Percentiles rank a stretch among this genome's conserved stretches.
phyloP scores from a whole-genome alignment of 1,284 basidiomycete species.

The Phellopilus nigrolimitatus region DNA sequence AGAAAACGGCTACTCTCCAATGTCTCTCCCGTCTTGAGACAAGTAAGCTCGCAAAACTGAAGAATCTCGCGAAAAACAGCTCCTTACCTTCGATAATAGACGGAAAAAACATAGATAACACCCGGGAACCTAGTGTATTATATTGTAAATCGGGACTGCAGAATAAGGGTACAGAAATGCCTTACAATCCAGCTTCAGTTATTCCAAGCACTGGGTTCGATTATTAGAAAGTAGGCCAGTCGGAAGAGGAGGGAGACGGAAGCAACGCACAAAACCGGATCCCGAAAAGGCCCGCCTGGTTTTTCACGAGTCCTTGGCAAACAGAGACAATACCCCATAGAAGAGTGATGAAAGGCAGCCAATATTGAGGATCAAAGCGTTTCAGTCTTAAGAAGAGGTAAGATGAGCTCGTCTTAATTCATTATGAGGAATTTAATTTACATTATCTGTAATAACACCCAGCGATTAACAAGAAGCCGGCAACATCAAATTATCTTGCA shows the following conservation, averaged over 20 bases:
- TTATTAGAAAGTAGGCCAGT: no score
- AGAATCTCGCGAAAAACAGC: neutral
- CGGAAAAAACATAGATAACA: conserved; percentile 55
- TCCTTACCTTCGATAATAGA: conserved; percentile 52
- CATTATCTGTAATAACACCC: no score
- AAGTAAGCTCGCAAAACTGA: neutral
- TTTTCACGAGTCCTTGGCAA: conserved; percentile 53
- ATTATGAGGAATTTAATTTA: no score
- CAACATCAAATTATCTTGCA: no score
- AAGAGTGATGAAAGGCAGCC: conserved; percentile 56
- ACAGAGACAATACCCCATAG: conserved; percentile 58
- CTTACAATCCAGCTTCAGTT: conserved; percentile 46
- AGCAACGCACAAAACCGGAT: conserved; percentile 45
- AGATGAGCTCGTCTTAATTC: no score
- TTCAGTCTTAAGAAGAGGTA: conserved; percentile 53
- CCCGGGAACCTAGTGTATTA: conserved; percentile 42
- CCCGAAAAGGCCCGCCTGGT: conserved; percentile 51
- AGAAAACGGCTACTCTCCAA: conserved; percentile 57
- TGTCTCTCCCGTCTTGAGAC: conserved; percentile 47
- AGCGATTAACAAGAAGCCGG: no score
- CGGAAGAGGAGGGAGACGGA: neutral
- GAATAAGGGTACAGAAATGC: neutral
- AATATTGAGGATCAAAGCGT: conserved; percentile 50
- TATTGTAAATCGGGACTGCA: neutral
- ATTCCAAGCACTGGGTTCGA: conserved; percentile 43